Percentiles rank a stretch among this genome's conserved stretches.
These are phyloP conservation scores for Saccharomyces kudriavzevii DNA, from an alignment of 805 yeast genomes.

Conservation along the genomic window DNA sequence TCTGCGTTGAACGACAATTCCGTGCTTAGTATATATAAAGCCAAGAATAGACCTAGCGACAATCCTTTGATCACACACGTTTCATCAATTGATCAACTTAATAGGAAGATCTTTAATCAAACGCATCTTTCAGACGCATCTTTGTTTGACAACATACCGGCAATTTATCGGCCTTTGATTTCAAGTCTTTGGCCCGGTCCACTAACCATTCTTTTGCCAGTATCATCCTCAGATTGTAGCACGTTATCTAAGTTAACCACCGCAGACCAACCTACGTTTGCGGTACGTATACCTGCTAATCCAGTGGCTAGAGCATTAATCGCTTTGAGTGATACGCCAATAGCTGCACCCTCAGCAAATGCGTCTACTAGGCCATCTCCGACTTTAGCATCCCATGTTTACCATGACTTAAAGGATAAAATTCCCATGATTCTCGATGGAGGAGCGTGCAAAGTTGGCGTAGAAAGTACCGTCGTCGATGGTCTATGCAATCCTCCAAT, in stretches of 20 bases:
- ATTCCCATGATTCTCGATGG: slow-evolving; percentile 88
- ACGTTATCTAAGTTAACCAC: slow-evolving; percentile 71
- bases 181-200: slow-evolving; percentile 94
- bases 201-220: slow-evolving; percentile 73
- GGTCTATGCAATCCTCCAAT: slow-evolving; percentile 81
- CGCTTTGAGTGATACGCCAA: slow-evolving; percentile 72
- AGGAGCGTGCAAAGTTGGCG: slow-evolving; percentile 80
- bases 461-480: slow-evolving; percentile 90
- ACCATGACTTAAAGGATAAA: slow-evolving; percentile 64
- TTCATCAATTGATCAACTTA: slow-evolving; percentile 65
- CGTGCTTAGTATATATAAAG: slow-evolving; percentile 68
- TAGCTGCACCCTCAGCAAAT: slow-evolving; percentile 97
- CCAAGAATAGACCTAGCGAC: slow-evolving; percentile 91
- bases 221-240: slow-evolving; percentile 31
- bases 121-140: slow-evolving; percentile 1
- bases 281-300: slow-evolving; percentile 81
- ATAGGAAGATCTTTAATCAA: slow-evolving; percentile 45
- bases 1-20: slow-evolving; percentile 68
- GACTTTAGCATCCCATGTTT: slow-evolving; percentile 80
- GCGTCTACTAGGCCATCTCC: slow-evolving; percentile 95
- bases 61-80: slow-evolving; percentile 91
- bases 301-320: slow-evolving; percentile 88
- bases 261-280: slow-evolving; percentile 82
- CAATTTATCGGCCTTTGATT: slow-evolving; percentile 55
- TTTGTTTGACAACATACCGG: slow-evolving; percentile 44